These are phyloP conservation scores for Petunia hybrid DNA, from an alignment of 305 asterid genomes.

Conservation along the genomic window DNA sequence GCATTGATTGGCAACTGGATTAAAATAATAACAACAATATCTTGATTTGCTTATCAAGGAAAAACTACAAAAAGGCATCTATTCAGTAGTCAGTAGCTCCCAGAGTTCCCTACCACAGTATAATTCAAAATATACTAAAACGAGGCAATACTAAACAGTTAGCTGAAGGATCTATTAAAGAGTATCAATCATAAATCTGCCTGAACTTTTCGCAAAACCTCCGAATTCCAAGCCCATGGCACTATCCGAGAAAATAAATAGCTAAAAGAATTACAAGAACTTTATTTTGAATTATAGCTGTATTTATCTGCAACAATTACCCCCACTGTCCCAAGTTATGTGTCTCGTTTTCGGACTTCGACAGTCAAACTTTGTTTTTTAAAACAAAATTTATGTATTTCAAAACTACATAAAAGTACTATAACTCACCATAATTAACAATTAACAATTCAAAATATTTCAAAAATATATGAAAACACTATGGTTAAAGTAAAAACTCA, in stretches of 20 bases:
- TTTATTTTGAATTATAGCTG: background rate
- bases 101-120: background rate
- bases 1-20: conserved; percentile 19
- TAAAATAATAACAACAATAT: background rate
- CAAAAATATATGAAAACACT: no score
- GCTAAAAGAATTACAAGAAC: background rate
- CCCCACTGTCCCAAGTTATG: no score
- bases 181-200: background rate
- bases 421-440: no score
- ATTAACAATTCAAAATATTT: no score
- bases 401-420: background rate
- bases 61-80: conserved; percentile 4
- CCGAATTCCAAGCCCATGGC: background rate
- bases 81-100: background rate
- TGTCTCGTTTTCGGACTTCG: no score
- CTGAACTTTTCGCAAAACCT: background rate
- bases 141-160: background rate
- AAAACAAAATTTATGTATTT: no score
- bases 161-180: conserved; percentile 13
- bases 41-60: background rate
- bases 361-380: no score
- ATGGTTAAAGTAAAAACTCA: no score
- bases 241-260: background rate
- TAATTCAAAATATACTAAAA: background rate
- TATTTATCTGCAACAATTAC: background rate